These are phyloP conservation scores for Colletotrichum scovillei DNA, from an alignment of 2,329 filamentous ascomycete genomes.

Conservation along the genomic window DNA sequence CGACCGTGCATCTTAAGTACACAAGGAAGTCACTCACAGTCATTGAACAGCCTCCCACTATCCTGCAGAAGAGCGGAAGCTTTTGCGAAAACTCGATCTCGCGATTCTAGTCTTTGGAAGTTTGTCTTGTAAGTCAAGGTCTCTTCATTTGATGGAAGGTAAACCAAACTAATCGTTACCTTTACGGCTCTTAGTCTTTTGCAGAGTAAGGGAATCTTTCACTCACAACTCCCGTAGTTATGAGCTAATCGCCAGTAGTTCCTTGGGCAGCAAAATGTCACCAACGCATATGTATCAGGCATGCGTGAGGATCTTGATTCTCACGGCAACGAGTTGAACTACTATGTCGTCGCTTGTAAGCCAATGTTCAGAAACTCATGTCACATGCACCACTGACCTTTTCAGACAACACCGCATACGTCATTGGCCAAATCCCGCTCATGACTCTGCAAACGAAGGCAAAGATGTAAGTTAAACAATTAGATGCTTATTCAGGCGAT, in stretches of 20 bases:
- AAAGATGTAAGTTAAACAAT: conserved; percentile 35
- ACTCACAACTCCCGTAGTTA: too few species aligned
- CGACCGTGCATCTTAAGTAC: too few species aligned
- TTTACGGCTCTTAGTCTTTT: conserved; percentile 2
- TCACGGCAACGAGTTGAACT: conserved; percentile 41
- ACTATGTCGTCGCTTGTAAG: conserved; percentile 37
- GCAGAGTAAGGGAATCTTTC: conserved; percentile 18
- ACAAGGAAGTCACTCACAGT: neutral
- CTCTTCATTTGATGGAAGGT: neutral
- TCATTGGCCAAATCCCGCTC: conserved; percentile 44
- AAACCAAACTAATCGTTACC: neutral
- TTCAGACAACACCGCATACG: conserved; percentile 41
- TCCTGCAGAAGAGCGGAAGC: conserved; percentile 39
- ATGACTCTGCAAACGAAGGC: conserved; percentile 44
- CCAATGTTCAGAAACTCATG: accelerated
- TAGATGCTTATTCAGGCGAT: too few species aligned
- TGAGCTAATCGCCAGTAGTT: conserved; percentile 32
- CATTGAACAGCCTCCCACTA: conserved; percentile 40
- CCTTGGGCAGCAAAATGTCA: conserved; percentile 42
- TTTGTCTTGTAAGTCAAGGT: conserved; percentile 38
- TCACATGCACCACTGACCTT: neutral
- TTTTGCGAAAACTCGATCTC: conserved; percentile 42
- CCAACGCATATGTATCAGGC: conserved; percentile 42
- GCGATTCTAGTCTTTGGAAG: conserved; percentile 36
- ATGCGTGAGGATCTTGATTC: conserved; percentile 43